Percentiles rank a stretch among this genome's conserved stretches.
Evolutionary conservation across 768 basidiomycete species (phyloP).

Genomic region (Amanita molliuscula): DNA sequence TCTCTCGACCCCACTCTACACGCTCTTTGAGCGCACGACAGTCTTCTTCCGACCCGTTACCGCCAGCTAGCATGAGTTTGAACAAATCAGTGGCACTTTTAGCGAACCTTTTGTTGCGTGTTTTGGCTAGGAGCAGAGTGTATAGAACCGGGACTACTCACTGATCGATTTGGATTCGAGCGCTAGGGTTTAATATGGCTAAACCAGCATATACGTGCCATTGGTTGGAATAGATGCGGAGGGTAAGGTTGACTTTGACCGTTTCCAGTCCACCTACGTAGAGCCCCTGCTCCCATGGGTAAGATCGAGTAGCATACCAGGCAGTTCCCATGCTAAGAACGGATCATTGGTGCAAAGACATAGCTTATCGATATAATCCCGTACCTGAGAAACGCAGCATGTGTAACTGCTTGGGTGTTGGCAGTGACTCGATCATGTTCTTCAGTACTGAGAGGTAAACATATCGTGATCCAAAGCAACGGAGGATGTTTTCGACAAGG

Average conservation of each 20-base stretch:
- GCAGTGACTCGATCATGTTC: slow-evolving; percentile 96
- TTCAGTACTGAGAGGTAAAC: slow-evolving; percentile 93
- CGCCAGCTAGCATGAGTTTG: slow-evolving; percentile 83
- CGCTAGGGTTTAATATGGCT: slow-evolving; percentile 93
- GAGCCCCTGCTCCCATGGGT: slow-evolving; percentile 93
- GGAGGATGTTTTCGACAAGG: slow-evolving; percentile 76
- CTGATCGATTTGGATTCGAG: slow-evolving; percentile 81
- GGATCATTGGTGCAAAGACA: not conserved
- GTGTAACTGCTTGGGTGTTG: slow-evolving; percentile 96
- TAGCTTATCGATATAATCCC: slow-evolving; percentile 1
- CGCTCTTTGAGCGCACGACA: slow-evolving; percentile 50
- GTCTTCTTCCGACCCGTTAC: slow-evolving; percentile 25
- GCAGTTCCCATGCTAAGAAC: slow-evolving; percentile 89
- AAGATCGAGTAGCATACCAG: slow-evolving; percentile 66
- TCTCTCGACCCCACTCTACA: slow-evolving; percentile 61
- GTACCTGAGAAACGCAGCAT: slow-evolving; percentile 93
- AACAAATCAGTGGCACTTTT: slow-evolving; percentile 80
- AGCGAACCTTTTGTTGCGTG: slow-evolving; percentile 39
- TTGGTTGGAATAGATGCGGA: slow-evolving; percentile 93
- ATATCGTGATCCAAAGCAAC: slow-evolving; percentile 71
- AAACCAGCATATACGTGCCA: slow-evolving; percentile 99
- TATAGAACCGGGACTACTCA: not conserved
- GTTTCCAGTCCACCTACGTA: slow-evolving; percentile 98
- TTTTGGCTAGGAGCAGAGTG: not conserved
- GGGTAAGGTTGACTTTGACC: slow-evolving; percentile 93